Evolutionary conservation across 2,329 filamentous ascomycete genomes (phyloP).

Genomic region (Scedosporium boydii): DNA sequence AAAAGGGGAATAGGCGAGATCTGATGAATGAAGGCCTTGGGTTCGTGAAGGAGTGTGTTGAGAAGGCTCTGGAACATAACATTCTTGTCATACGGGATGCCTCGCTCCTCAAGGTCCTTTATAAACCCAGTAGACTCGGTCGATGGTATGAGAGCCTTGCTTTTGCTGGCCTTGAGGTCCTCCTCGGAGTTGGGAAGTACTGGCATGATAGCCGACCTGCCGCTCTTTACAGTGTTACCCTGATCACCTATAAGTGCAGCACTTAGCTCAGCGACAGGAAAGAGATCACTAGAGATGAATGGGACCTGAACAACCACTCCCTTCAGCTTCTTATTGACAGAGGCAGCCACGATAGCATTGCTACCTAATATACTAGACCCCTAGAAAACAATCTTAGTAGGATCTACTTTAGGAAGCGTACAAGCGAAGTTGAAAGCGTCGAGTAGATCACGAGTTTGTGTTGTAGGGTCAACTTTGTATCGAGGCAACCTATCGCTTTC

Average conservation of each 20-base stretch:
- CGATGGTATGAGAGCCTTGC: neutral
- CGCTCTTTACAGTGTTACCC: neutral
- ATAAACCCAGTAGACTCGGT: neutral
- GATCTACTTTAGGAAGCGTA: conserved; percentile 10
- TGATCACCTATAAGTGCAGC: neutral
- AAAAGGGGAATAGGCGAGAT: conserved; percentile 11
- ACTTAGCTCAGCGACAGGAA: conserved; percentile 1
- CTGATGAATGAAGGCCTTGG: conserved; percentile 9
- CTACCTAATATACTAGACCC: conserved; percentile 11
- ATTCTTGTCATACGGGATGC: neutral
- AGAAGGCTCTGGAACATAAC: neutral
- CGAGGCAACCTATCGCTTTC: conserved; percentile 11
- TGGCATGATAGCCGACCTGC: neutral
- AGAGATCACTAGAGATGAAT: conserved; percentile 10
- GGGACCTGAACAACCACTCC: conserved; percentile 9
- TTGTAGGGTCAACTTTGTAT: conserved; percentile 9
- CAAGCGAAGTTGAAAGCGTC: conserved; percentile 12
- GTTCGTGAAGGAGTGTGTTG: conserved; percentile 8
- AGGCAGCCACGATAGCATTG: conserved; percentile 8
- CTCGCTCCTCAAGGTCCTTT: neutral
- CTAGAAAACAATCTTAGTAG: conserved; percentile 10
- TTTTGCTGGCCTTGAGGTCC: neutral
- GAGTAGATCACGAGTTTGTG: conserved; percentile 9
- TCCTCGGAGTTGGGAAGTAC: neutral
- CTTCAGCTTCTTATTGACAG: conserved; percentile 10